Conservation (phyloP, 345 rosid genomes). For the Moricandia moricandioides region DNA sequence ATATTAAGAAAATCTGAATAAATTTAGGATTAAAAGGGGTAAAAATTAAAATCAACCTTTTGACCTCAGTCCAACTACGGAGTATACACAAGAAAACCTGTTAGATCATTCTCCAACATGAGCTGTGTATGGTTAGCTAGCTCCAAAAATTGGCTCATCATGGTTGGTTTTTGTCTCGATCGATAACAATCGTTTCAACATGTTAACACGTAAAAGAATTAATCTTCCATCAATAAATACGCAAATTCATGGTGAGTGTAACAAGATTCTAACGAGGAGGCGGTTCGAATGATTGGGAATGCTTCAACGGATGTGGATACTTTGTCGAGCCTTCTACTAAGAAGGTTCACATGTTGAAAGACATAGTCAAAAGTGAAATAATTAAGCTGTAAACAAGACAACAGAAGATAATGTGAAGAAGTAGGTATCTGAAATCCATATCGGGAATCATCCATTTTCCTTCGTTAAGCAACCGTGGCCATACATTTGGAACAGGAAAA, state of each 20-base stretch:
- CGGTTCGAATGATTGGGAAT: background rate
- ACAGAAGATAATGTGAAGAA: background rate
- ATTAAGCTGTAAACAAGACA: background rate
- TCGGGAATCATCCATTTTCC: background rate
- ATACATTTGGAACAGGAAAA: too few species aligned
- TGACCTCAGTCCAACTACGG: too few species aligned
- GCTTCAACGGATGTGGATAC: background rate
- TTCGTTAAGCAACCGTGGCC: too few species aligned
- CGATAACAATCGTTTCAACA: too few species aligned
- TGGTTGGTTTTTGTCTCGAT: background rate
- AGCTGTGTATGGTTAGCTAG: too few species aligned
- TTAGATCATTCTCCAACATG: too few species aligned
- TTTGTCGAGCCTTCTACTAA: background rate
- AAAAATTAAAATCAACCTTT: too few species aligned
- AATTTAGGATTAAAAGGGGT: too few species aligned
- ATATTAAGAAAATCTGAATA: too few species aligned
- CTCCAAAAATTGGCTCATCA: background rate
- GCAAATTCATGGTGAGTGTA: background rate
- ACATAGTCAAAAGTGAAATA: background rate
- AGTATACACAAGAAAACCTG: too few species aligned
- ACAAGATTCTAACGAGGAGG: background rate
- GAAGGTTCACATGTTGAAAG: background rate
- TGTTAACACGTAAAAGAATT: too few species aligned
- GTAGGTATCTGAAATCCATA: background rate
- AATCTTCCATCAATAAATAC: too few species aligned